A percentile compares a stretch with the other conserved stretches of the same genome.
Conservation (phyloP, 371 early-diverging fungal species). For the Gilbertella persicaria region DNA sequence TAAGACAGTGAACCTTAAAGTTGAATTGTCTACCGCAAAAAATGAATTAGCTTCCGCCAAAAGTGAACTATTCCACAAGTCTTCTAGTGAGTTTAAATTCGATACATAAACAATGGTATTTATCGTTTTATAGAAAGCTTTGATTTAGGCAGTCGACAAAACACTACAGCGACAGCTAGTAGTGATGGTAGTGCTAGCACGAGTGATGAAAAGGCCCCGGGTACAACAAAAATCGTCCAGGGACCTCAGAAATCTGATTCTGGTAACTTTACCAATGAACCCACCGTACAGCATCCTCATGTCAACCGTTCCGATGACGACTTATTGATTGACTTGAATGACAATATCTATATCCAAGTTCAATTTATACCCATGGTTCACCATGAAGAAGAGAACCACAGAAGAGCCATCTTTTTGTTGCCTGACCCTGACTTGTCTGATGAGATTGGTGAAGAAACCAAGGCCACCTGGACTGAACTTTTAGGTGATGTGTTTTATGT, state of each 20-base stretch:
- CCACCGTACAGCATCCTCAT: constrained; percentile 7
- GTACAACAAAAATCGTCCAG: background rate
- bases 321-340: constrained; percentile 36
- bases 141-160: constrained; percentile 9
- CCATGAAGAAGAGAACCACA: constrained; percentile 19
- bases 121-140: constrained; percentile 6
- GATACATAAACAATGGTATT: background rate
- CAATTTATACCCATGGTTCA: constrained; percentile 11
- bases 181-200: background rate
- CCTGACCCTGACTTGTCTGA: constrained; percentile 55
- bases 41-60: constrained; percentile 3
- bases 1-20: constrained; percentile 32
- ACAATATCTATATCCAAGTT: constrained; percentile 45
- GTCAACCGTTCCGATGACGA: constrained; percentile 10
- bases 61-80: constrained; percentile 1
- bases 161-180: background rate
- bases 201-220: background rate
- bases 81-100: constrained; percentile 1
- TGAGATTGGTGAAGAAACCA: constrained; percentile 45
- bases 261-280: background rate
- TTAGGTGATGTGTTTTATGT: constrained; percentile 56
- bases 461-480: constrained; percentile 51
- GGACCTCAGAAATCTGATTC: constrained; percentile 7
- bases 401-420: constrained; percentile 34
- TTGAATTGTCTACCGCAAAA: constrained; percentile 7